These are phyloP conservation scores for Pichia ethanolica DNA, from an alignment of 805 yeast genomes.

Conservation along the genomic window DNA sequence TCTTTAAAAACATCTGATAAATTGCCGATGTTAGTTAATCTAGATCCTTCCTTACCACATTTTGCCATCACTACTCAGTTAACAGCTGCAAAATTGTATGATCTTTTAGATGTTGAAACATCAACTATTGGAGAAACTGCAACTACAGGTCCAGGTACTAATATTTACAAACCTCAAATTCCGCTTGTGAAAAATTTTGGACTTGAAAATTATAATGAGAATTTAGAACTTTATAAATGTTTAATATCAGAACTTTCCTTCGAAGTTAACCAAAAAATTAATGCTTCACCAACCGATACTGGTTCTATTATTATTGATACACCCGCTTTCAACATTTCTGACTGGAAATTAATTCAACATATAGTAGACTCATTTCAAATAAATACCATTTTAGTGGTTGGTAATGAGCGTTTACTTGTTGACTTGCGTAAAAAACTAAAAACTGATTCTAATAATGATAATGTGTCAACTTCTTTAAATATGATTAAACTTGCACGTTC, in stretches of 20 bases:
- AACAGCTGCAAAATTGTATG: slow-evolving; percentile 78
- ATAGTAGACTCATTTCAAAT: slow-evolving; percentile 54
- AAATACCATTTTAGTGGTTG: slow-evolving; percentile 59
- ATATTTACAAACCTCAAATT: slow-evolving; percentile 75
- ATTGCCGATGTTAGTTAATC: slow-evolving; percentile 65
- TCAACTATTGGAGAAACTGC: slow-evolving; percentile 69
- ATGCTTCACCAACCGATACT: slow-evolving; percentile 5
- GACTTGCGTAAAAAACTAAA: slow-evolving; percentile 50
- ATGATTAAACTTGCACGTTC: slow-evolving; percentile 61
- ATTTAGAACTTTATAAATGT: slow-evolving; percentile 45
- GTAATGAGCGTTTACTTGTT: slow-evolving; percentile 60
- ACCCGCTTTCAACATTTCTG: slow-evolving; percentile 51
- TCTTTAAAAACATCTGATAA: slow-evolving; percentile 52
- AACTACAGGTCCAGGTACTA: slow-evolving; percentile 73
- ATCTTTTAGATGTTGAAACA: slow-evolving; percentile 66
- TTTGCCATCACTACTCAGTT: slow-evolving; percentile 68
- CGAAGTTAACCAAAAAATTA: slow-evolving; percentile 8
- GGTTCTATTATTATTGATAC: slow-evolving; percentile 67
- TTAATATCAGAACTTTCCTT: slow-evolving; percentile 22
- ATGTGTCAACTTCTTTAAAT: slow-evolving; percentile 20
- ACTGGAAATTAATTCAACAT: slow-evolving; percentile 43
- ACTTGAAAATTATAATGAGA: slow-evolving; percentile 48
- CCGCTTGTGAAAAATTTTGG: slow-evolving; percentile 85
- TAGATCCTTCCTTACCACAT: slow-evolving; percentile 59
- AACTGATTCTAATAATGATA: slow-evolving; percentile 14